phyloP scores from a whole-genome alignment of 768 basidiomycete genomes.

The Tricholoma sp. region DNA sequence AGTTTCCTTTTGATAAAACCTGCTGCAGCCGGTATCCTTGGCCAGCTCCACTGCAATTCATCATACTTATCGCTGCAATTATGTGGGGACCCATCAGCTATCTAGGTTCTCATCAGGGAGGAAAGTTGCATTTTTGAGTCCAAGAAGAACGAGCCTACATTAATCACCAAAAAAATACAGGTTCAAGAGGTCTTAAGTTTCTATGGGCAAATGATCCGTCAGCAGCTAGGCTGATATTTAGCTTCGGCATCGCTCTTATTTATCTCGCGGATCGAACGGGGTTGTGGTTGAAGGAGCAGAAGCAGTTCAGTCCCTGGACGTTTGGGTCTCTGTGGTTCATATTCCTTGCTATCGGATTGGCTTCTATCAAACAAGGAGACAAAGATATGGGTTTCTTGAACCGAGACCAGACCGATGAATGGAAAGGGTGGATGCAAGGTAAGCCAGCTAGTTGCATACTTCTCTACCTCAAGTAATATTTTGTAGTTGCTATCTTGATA shows the following conservation, averaged over 20 bases:
- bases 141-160: background rate
- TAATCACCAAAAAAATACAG: background rate
- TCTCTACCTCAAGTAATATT: slow-evolving; percentile 2
- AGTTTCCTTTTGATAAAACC: slow-evolving; percentile 66
- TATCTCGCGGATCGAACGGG: slow-evolving; percentile 82
- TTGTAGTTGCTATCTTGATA: slow-evolving; percentile 77
- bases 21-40: slow-evolving; percentile 78
- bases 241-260: slow-evolving; percentile 60
- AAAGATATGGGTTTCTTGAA: slow-evolving; percentile 88
- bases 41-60: slow-evolving; percentile 50
- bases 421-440: slow-evolving; percentile 99
- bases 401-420: slow-evolving; percentile 91
- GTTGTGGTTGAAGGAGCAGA: slow-evolving; percentile 88
- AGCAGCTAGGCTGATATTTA: slow-evolving; percentile 51
- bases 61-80: slow-evolving; percentile 44
- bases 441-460: slow-evolving; percentile 19
- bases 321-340: slow-evolving; percentile 59
- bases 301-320: slow-evolving; percentile 66
- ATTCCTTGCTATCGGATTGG: slow-evolving; percentile 53
- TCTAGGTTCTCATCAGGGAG: slow-evolving; percentile 20
- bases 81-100: slow-evolving; percentile 49
- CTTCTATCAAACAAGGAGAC: slow-evolving; percentile 63
- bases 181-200: slow-evolving; percentile 1
- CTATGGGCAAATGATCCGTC: slow-evolving; percentile 28
- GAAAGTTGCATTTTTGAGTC: slow-evolving; percentile 7